These are phyloP conservation scores for Sphagnum tenellum DNA, from an alignment of 225 moss, liverwort and hornwort genomes.

Conservation along the genomic window DNA sequence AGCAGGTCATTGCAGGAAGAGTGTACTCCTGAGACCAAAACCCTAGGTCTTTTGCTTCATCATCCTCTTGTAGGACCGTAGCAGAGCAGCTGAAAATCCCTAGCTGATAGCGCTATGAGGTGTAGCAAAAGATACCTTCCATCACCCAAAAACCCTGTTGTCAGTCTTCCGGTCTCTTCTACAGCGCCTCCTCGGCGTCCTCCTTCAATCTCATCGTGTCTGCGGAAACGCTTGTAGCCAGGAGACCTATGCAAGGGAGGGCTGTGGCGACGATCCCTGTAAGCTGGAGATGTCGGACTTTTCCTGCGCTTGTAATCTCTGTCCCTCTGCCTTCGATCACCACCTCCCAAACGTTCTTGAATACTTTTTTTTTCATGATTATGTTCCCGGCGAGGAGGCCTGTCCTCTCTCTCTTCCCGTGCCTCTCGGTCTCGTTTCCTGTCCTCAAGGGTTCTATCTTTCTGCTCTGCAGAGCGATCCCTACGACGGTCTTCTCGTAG, in stretches of 20 bases:
- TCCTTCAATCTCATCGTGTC: conserved; percentile 80
- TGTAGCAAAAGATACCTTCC: conserved; percentile 54
- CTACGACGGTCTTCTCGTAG: conserved; percentile 65
- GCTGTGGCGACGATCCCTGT: conserved; percentile 82
- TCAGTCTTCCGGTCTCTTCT: conserved; percentile 33
- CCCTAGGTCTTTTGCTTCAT: no score
- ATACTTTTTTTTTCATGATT: conserved; percentile 51
- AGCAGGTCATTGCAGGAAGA: background rate
- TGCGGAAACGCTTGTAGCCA: conserved; percentile 86
- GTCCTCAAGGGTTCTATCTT: conserved; percentile 44
- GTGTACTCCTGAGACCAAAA: no score
- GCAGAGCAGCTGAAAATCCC: background rate
- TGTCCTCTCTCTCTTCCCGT: conserved; percentile 60
- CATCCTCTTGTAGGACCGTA: background rate
- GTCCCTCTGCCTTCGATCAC: conserved; percentile 71
- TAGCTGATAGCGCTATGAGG: conserved; percentile 8
- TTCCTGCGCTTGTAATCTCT: conserved; percentile 95
- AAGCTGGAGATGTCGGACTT: conserved; percentile 71
- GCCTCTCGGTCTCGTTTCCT: conserved; percentile 80
- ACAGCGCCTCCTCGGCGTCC: conserved; percentile 55
- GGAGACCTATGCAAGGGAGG: conserved; percentile 70
- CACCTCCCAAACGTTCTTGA: conserved; percentile 52
- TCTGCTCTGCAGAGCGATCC: conserved; percentile 42
- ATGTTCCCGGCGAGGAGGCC: conserved; percentile 63
- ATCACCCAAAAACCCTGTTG: conserved; percentile 49